Evolutionary conservation across 2,329 filamentous ascomycete species (phyloP), one percentile per base, ranked within the genome.

Genomic region (Fusarium coffeatum): DNA sequence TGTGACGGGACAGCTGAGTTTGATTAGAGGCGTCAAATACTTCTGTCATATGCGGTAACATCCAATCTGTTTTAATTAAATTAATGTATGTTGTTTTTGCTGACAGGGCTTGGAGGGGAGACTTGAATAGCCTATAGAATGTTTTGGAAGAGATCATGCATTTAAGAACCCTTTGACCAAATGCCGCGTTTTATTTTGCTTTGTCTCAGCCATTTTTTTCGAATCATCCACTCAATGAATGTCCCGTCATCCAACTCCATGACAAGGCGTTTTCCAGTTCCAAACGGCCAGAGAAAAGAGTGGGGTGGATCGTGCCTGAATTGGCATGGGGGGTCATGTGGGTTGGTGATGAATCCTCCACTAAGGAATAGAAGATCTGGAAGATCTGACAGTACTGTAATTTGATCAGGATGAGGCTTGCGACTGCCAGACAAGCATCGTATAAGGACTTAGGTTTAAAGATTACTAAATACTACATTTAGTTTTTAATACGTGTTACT

Each of bases 191-290:
- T 59, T 28, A 15, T 56, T 49, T 64, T 32, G 43, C 37, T 20
- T 45, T 60, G 43, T 55, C 30, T 58, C n/a, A 47, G 18, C 20
- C 23, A 53, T 41, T 42, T 22, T 22, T 58, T 42, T 59, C 34
- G n/a, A 32, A 37, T 15, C 20, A 50, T 34, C 28, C 28, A 32
- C 34, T 37, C 34, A 37, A 37, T n/a, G 34, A 37, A 23, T n/a
- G 30, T 22, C 18, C 16, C 22, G 22, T 37, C 30, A 37, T 37
- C 11, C 18, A 25, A 34, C 47, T 50, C 47, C 28, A 63, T 47
- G 58, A 42, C 57, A 55, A 53, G 27, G 47, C 48, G 27, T 59
- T 59, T 60, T 60, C 55, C 20, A 60, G 18, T 40, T 58, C 15
- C 32, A 37, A 63, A 63, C 18, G 45, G 40, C n/a, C 23, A 47